A percentile compares a stretch with the other conserved stretches of the same genome.
Conservation (phyloP, 495 filamentous ascomycete genomes). For the Xylaria cubensis region DNA sequence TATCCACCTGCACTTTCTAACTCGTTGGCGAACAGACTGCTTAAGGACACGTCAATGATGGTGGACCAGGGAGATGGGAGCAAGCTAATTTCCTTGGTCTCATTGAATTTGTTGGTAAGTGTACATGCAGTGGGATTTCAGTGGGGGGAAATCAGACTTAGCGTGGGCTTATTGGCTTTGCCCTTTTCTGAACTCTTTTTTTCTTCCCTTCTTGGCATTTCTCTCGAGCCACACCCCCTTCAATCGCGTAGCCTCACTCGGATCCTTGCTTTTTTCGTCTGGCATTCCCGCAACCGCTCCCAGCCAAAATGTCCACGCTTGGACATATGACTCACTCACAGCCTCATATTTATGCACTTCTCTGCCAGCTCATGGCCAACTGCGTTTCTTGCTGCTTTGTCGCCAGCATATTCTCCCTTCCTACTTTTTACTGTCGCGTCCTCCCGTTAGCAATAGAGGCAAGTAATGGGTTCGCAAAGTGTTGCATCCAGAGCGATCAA, state of each 20-base stretch:
- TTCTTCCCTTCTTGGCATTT: slow-evolving; percentile 15
- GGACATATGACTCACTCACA: slow-evolving; percentile 28
- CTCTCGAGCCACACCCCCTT: slow-evolving; percentile 24
- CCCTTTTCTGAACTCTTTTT: slow-evolving; percentile 3
- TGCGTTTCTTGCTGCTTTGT: slow-evolving; percentile 13
- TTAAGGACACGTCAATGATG: slow-evolving; percentile 21
- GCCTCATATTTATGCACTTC: slow-evolving; percentile 27
- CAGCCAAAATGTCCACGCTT: slow-evolving; percentile 13
- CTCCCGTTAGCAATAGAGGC: neutral
- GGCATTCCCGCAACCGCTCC: slow-evolving; percentile 24
- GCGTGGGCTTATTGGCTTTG: slow-evolving; percentile 21
- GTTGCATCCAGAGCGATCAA: neutral
- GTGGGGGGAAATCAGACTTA: slow-evolving; percentile 11
- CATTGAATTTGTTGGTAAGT: slow-evolving; percentile 32
- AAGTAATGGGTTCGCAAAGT: neutral
- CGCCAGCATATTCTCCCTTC: neutral
- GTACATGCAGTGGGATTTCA: slow-evolving; percentile 29
- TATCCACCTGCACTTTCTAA: neutral
- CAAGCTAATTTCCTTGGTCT: slow-evolving; percentile 32
- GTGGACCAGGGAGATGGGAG: neutral
- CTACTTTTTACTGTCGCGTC: neutral
- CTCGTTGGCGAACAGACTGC: slow-evolving; percentile 9
- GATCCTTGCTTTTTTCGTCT: slow-evolving; percentile 21
- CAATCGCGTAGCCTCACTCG: slow-evolving; percentile 17
- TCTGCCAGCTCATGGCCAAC: slow-evolving; percentile 16